Evolutionary conservation across 352 stramenopile genomes (phyloP).

Genomic region (Pythium brassicae): DNA sequence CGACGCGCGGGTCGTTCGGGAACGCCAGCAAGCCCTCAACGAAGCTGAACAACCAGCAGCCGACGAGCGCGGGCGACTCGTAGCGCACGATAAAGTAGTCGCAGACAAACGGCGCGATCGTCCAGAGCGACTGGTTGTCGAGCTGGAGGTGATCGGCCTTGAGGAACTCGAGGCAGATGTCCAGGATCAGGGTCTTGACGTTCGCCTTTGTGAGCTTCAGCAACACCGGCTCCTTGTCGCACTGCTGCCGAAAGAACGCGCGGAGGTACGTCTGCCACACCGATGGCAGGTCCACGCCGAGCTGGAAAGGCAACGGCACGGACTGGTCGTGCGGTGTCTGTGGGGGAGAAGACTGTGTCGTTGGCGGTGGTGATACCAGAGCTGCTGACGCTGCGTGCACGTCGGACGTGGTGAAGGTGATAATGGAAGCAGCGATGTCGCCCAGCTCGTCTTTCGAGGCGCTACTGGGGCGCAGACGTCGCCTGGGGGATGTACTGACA

Average conservation of each 20-base stretch:
- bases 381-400: neutral
- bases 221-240: conserved; percentile 1
- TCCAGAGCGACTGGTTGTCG: conserved; percentile 44
- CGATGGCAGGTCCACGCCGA: conserved; percentile 15
- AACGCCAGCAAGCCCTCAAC: conserved; percentile 34
- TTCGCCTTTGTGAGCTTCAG: conserved; percentile 22
- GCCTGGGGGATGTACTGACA: conserved; percentile 5
- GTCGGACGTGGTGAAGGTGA: neutral
- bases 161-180: conserved; percentile 75
- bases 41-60: conserved; percentile 49
- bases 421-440: conserved; percentile 4
- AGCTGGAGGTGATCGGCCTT: conserved; percentile 60
- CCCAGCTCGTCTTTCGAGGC: conserved; percentile 16
- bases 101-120: conserved; percentile 61
- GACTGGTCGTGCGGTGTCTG: conserved; percentile 2
- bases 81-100: conserved; percentile 65
- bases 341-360: neutral
- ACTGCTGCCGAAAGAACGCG: conserved; percentile 14
- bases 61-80: conserved; percentile 39
- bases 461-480: conserved; percentile 13
- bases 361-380: neutral
- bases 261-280: conserved; percentile 39
- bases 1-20: conserved; percentile 45
- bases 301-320: neutral
- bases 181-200: conserved; percentile 48